Percentiles rank a stretch among this genome's conserved stretches.
Conservation (phyloP, 2,329 filamentous ascomycete genomes). For the Ceratocystis albifundus region DNA sequence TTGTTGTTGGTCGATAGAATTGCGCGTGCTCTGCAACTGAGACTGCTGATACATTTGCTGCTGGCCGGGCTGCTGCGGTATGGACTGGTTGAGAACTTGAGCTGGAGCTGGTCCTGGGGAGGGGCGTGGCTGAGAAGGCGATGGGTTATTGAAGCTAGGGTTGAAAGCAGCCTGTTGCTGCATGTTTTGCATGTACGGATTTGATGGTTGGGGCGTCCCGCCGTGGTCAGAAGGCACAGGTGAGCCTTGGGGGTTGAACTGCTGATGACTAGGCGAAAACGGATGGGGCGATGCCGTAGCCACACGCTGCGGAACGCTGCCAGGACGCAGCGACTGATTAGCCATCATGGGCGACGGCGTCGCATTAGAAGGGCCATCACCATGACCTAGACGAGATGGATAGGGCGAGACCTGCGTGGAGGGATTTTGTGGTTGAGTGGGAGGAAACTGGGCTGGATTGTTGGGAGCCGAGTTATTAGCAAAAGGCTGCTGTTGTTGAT, state of each 20-base stretch:
- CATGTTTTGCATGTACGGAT: conserved; percentile 54
- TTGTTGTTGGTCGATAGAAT: conserved; percentile 54
- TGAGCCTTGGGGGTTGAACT: conserved; percentile 60
- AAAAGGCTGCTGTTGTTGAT: conserved; percentile 10
- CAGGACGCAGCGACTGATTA: conserved; percentile 64
- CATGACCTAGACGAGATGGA: conserved; percentile 65
- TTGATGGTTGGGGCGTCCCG: conserved; percentile 57
- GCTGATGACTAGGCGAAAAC: conserved; percentile 66
- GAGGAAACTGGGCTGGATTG: conserved; percentile 2
- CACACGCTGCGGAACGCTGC: conserved; percentile 65
- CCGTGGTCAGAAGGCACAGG: conserved; percentile 66
- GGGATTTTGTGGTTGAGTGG: conserved; percentile 13
- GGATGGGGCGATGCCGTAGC: conserved; percentile 87
- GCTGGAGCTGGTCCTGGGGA: conserved; percentile 45
- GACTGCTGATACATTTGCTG: conserved; percentile 28
- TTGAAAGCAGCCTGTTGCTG: conserved; percentile 41
- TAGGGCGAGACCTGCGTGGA: conserved; percentile 51
- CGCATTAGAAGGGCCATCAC: conserved; percentile 67
- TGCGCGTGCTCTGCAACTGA: conserved; percentile 11
- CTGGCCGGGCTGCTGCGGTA: conserved; percentile 40
- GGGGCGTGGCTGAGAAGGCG: conserved; percentile 45
- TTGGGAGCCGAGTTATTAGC: not conserved
- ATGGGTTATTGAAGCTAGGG: conserved; percentile 43
- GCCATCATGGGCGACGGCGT: conserved; percentile 89
- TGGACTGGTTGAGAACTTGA: conserved; percentile 40